Conservation (phyloP, 441 rosid species). For the Adansonia grandidieri region DNA sequence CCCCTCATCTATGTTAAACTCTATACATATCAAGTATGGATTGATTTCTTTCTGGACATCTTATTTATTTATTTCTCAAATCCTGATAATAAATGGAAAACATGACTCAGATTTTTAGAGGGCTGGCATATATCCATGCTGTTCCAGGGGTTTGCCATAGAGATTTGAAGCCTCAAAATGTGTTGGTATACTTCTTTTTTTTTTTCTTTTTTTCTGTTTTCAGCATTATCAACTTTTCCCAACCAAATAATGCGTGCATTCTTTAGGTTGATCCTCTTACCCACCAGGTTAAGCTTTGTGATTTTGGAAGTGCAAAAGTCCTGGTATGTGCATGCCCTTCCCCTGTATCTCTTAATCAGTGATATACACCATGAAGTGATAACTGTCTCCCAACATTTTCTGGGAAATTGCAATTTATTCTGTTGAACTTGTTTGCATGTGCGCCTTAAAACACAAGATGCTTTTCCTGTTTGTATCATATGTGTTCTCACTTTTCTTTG, state of each 20-base stretch:
- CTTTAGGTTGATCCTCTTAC: conserved; percentile 72
- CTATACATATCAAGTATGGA: conserved; percentile 64
- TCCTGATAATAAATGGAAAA: conserved; percentile 28
- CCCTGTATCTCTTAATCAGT: background rate
- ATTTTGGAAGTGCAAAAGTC: conserved; percentile 79
- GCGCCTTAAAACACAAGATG: background rate
- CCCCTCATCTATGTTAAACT: conserved; percentile 72
- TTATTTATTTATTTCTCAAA: background rate
- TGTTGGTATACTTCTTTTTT: conserved; percentile 46
- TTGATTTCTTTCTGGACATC: conserved; percentile 4
- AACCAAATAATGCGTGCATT: conserved; percentile 15
- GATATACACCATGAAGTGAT: background rate
- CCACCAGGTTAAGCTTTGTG: conserved; percentile 77
- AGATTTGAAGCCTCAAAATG: conserved; percentile 74
- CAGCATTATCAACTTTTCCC: background rate
- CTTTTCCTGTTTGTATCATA: background rate
- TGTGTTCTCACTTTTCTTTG: background rate
- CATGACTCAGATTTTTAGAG: conserved; percentile 58
- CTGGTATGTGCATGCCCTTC: conserved; percentile 47
- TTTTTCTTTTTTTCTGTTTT: conserved; percentile 11
- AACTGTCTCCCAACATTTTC: background rate
- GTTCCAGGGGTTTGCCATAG: conserved; percentile 72
- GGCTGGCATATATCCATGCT: conserved; percentile 69
- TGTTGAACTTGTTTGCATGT: background rate
- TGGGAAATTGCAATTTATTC: background rate